These are phyloP conservation scores for Salix brachista DNA, from an alignment of 345 rosid species.

Conservation along the genomic window DNA sequence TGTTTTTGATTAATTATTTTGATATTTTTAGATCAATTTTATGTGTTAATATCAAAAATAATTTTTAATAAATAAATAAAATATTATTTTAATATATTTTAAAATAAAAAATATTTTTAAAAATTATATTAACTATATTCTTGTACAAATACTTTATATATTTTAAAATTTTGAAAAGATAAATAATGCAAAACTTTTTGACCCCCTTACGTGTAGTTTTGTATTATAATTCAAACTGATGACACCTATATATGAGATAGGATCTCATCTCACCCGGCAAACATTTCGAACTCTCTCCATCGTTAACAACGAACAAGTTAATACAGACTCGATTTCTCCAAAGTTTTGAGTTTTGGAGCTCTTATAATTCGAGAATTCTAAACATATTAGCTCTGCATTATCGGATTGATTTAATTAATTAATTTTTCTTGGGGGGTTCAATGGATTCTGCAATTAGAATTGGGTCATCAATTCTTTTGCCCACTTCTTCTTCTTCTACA, in stretches of 20 bases:
- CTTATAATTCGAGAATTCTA: neutral
- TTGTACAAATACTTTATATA: too few species aligned
- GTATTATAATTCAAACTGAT: neutral
- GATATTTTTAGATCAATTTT: too few species aligned
- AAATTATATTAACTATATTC: too few species aligned
- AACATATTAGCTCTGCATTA: neutral
- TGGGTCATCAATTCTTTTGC: constrained; percentile 23
- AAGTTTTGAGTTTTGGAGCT: neutral
- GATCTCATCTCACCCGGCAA: neutral
- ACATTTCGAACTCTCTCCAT: neutral
- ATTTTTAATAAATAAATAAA: too few species aligned
- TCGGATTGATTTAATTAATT: neutral
- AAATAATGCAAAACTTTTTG: too few species aligned
- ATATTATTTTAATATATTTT: too few species aligned
- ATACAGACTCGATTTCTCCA: neutral
- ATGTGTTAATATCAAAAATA: too few species aligned
- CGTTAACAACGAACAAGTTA: neutral
- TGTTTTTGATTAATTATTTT: too few species aligned
- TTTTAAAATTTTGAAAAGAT: too few species aligned
- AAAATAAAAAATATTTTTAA: too few species aligned
- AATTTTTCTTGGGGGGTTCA: neutral
- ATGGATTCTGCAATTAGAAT: constrained; percentile 39
- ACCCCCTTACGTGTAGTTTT: neutral
- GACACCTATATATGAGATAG: neutral
- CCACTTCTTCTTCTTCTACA: constrained; percentile 30